phyloP scores from a whole-genome alignment of 1,139 yeast genomes.

The Candida neerlandica region DNA sequence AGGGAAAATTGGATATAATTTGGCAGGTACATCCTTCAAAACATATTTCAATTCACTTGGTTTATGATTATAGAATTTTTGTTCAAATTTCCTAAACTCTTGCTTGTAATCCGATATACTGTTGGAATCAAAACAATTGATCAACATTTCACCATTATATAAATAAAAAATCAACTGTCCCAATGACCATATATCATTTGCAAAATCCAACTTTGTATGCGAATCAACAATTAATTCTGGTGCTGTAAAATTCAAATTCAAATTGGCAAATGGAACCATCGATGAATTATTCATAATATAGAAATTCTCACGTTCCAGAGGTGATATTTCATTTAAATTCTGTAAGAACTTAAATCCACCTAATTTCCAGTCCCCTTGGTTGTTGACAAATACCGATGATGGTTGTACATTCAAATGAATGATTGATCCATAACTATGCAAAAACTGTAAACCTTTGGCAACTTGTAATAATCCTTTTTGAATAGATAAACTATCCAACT shows the following conservation, averaged over 20 bases:
- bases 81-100: slow-evolving; percentile 46
- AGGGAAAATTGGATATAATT: slow-evolving; percentile 31
- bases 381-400: slow-evolving; percentile 70
- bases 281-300: slow-evolving; percentile 70
- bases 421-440: slow-evolving; percentile 74
- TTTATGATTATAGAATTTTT: slow-evolving; percentile 45
- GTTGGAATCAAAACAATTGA: slow-evolving; percentile 51
- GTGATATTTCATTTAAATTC: slow-evolving; percentile 49
- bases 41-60: slow-evolving; percentile 51
- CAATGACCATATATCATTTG: slow-evolving; percentile 82
- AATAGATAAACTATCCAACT: slow-evolving; percentile 67
- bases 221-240: slow-evolving; percentile 33
- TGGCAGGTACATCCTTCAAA: slow-evolving; percentile 43
- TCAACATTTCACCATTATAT: slow-evolving; percentile 50
- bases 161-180: slow-evolving; percentile 75
- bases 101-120: slow-evolving; percentile 51
- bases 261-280: slow-evolving; percentile 74
- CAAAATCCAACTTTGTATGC: slow-evolving; percentile 51
- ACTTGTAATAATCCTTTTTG: slow-evolving; percentile 85
- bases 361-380: slow-evolving; percentile 92
- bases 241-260: slow-evolving; percentile 67
- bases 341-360: slow-evolving; percentile 75
- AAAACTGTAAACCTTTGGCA: slow-evolving; percentile 75
- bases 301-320: slow-evolving; percentile 53
- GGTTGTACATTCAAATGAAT: slow-evolving; percentile 85